Evolutionary conservation across 2,329 filamentous ascomycete species (phyloP), one percentile per base, ranked within the genome.

Genomic region (Coniochaeta hoffmannii): DNA sequence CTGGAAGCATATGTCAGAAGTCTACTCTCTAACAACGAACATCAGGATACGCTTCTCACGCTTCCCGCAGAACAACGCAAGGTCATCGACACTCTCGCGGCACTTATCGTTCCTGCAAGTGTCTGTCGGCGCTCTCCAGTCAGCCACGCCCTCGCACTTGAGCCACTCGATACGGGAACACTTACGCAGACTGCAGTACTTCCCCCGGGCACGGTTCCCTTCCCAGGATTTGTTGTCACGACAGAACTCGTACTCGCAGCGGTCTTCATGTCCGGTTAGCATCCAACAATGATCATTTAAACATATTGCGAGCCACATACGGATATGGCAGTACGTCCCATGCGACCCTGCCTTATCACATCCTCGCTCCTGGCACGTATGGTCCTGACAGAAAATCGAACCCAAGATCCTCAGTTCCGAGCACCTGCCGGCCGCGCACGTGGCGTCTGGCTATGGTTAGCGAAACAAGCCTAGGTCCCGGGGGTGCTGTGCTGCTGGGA

Each of bases 101-200:
- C 62, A 64, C 9, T 56, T 46, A 14, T 57, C 35, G 10, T 28
- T 38, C 10, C 62, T 60, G 41, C 62, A 64, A 22, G 59, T 64
- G 50, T 64, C 62, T 63, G 15, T 55, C 15, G 1, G 17, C n/a
- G n/a, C 15, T 19, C 52, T 15, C 56, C 15, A 14, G 17, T 55
- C 12, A 46, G 14, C n/a, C n/a, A n/a, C n/a, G n/a, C n/a, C n/a
- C n/a, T n/a, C n/a, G n/a, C n/a, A n/a, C n/a, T n/a, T n/a, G n/a
- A n/a, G n/a, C n/a, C n/a, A n/a, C 10, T 12, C 1, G 10, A 7
- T 7, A 15, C 10, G n/a, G 17, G 10, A 8, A 24, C 8, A 57
- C 61, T 49, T 52, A 63, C 60, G 61, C 54, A 63, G 1, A 2
- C 58, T 55, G 22, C 62, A 63, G 24, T 58, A 62, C 11, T 53